Evolutionary conservation across 2,329 filamentous ascomycete species (phyloP), one percentile per base, ranked within the genome.

Genomic region (Alternaria panax): DNA sequence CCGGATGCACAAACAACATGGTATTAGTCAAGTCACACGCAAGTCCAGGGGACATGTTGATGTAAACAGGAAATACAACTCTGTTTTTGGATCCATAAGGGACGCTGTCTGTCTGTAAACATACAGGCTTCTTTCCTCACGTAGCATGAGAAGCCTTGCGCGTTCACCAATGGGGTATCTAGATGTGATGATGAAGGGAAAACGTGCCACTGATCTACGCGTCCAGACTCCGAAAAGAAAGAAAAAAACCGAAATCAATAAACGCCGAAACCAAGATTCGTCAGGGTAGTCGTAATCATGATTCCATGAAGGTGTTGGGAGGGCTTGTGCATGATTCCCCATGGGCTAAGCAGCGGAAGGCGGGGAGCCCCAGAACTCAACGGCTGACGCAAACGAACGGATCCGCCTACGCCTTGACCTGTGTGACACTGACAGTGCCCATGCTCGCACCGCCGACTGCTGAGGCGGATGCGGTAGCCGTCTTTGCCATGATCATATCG

Each of bases 401-500:
- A 36, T 34, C 40, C 20, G 24, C 20, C 60, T 63, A 71, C 42
- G 62, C 69, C 57, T 69, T 70, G 22, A 75, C 70, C 63, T 71
- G 63, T 1, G 60, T 59, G 9, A 72, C 66, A 28, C 51, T 60
- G 12, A 69, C 62, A 12, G 65, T 63, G 4, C 51, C 64, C 18
- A 68, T 68, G 5, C 56, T 58, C 4, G 43, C 62, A 38, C 54
- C 58, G 12, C 30, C 54, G 34, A 25, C 54, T 32, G 52, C 60
- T 16, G 60, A 54, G 12, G 50, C 32, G 16, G 60, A 42, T n/a
- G 47, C 59, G 28, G 51, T 51, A 25, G 45, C 45, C 20, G 45
- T 22, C 69, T 78, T 80, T 47, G 79, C 79, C 45, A 72, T 71
- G 22, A 76, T 78, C 84, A 90, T 85, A 43, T 84, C 80, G 58